phyloP scores from a whole-genome alignment of 179 eudicot species.

The Patellifolia procumbens region DNA sequence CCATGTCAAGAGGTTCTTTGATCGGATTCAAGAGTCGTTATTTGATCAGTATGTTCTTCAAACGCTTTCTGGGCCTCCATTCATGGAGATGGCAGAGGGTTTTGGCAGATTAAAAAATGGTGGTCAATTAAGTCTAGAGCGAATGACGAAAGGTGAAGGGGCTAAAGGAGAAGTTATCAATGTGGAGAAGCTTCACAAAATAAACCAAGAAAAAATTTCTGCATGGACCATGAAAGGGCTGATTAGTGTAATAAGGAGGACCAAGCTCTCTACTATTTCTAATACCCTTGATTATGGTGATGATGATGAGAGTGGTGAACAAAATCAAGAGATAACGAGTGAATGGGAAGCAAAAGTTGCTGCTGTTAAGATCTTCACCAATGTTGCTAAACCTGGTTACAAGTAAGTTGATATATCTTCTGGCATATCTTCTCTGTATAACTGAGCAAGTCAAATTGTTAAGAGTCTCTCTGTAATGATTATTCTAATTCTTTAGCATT shows the following conservation, averaged over 20 bases:
- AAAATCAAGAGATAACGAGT: constrained; percentile 51
- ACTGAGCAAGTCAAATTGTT: not conserved
- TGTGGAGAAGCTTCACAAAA: constrained; percentile 63
- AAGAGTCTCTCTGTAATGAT: not conserved
- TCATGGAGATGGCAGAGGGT: constrained; percentile 37
- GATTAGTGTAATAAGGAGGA: constrained; percentile 49
- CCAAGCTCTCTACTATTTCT: constrained; percentile 62
- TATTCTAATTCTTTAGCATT: not conserved
- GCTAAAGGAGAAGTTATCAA: constrained; percentile 61
- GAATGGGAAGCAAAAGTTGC: constrained; percentile 75
- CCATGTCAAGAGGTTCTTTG: constrained; percentile 76
- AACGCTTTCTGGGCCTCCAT: constrained; percentile 70
- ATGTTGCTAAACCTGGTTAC: constrained; percentile 60
- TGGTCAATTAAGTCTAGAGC: constrained; percentile 52
- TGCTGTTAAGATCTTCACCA: constrained; percentile 58
- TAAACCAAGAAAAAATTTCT: constrained; percentile 61
- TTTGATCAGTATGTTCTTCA: constrained; percentile 74
- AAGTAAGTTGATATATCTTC: constrained; percentile 45
- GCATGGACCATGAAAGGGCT: constrained; percentile 87
- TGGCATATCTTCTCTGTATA: not conserved
- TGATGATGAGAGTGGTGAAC: constrained; percentile 48
- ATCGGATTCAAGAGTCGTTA: constrained; percentile 76
- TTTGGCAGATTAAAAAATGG: constrained; percentile 23
- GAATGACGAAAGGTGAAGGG: constrained; percentile 36
- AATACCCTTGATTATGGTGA: constrained; percentile 42